A percentile compares a stretch with the other conserved stretches of the same genome.
These are phyloP conservation scores for Colletotrichum eremochloae DNA, from an alignment of 2,329 filamentous ascomycete genomes.

Conservation along the genomic window DNA sequence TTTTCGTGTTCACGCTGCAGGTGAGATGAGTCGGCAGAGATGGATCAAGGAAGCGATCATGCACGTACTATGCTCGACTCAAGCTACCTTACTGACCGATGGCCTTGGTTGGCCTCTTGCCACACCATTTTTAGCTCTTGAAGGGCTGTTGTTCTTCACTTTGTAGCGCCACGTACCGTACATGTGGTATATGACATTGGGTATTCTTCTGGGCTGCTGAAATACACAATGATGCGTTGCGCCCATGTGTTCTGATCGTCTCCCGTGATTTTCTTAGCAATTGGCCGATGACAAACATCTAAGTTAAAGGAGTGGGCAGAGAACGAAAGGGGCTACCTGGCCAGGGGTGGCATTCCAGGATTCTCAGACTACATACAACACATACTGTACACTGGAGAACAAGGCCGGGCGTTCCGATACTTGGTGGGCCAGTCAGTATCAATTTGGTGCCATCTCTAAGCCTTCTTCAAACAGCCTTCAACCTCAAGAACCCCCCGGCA, in stretches of 20 bases:
- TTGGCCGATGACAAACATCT: neutral
- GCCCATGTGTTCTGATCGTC: neutral
- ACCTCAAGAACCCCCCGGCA: neutral
- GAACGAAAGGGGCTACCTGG: neutral
- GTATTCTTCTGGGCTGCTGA: neutral
- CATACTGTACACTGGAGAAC: neutral
- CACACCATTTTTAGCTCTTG: neutral
- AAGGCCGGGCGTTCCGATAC: conserved; percentile 32
- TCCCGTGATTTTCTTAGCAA: too few relatives aligned
- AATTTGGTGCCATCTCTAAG: neutral
- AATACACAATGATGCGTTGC: neutral
- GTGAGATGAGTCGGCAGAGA: neutral
- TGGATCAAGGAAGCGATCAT: neutral
- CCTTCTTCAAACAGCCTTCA: neutral
- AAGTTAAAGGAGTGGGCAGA: neutral
- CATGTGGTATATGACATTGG: neutral
- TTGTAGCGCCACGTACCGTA: too few relatives aligned
- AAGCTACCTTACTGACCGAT: too few relatives aligned
- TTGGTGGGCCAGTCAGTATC: neutral
- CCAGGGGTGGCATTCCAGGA: neutral
- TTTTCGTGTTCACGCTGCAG: neutral
- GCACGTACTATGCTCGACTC: neutral
- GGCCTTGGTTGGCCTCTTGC: neutral
- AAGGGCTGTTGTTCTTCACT: neutral
- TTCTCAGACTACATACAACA: neutral